Evolutionary conservation across 2,329 filamentous ascomycete species (phyloP).

Genomic region (Neofusicoccum parvum): DNA sequence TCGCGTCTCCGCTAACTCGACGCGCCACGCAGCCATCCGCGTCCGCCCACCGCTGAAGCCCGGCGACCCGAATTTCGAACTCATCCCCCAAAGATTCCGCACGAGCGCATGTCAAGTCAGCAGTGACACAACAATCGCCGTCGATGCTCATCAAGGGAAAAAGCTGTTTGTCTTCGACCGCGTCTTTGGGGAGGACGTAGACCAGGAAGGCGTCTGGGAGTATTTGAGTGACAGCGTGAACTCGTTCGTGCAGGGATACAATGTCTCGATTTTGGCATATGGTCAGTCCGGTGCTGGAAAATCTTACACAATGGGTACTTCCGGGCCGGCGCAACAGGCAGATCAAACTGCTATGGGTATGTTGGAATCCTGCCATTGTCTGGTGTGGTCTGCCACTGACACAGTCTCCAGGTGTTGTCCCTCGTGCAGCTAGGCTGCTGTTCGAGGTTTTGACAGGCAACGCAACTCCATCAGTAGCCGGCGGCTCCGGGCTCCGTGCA

Average conservation of each 20-base stretch:
- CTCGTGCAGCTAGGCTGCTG: slow-evolving; percentile 79
- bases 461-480: slow-evolving; percentile 52
- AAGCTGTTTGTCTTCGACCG: slow-evolving; percentile 97
- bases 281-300: slow-evolving; percentile 97
- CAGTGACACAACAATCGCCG: slow-evolving; percentile 78
- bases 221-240: slow-evolving; percentile 88
- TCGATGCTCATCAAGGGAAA: slow-evolving; percentile 82
- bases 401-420: slow-evolving; percentile 79
- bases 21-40: slow-evolving; percentile 70
- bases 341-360: slow-evolving; percentile 76
- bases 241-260: slow-evolving; percentile 94
- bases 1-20: slow-evolving; percentile 28
- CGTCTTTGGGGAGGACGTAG: slow-evolving; percentile 81
- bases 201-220: slow-evolving; percentile 90
- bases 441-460: slow-evolving; percentile 81
- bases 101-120: slow-evolving; percentile 88
- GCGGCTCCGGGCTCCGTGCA: slow-evolving; percentile 76
- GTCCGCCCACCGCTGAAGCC: slow-evolving; percentile 83
- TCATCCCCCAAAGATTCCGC: slow-evolving; percentile 95
- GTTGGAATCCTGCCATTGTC: slow-evolving; percentile 34
- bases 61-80: slow-evolving; percentile 86
- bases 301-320: slow-evolving; percentile 98
- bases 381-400: background rate
- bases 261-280: slow-evolving; percentile 95
- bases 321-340: slow-evolving; percentile 76